These are phyloP conservation scores for Microthyrium microscopicum DNA, from an alignment of 2,329 filamentous ascomycete species.

Conservation along the genomic window DNA sequence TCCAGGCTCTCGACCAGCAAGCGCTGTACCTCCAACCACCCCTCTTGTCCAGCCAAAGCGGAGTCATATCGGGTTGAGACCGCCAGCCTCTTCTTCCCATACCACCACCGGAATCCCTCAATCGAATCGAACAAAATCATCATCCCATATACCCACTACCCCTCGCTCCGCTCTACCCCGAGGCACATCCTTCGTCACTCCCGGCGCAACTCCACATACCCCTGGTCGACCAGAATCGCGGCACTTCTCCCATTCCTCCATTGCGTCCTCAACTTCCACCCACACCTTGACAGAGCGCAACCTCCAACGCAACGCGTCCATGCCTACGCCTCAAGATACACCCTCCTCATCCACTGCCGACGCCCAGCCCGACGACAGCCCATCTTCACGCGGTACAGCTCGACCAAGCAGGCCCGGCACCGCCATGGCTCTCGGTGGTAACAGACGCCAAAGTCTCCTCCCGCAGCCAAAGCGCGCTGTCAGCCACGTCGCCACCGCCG, in stretches of 20 bases:
- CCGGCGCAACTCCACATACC: neutral
- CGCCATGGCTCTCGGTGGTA: neutral
- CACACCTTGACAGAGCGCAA: slow-evolving; percentile 3
- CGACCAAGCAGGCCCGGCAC: slow-evolving; percentile 1
- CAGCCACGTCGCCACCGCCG: slow-evolving; percentile 1
- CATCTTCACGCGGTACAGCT: neutral
- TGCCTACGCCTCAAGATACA: neutral
- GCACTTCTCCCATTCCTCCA: slow-evolving; percentile 2
- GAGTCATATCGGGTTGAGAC: neutral
- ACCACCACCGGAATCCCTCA: neutral
- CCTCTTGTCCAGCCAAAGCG: too few species aligned
- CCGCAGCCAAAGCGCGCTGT: slow-evolving; percentile 5
- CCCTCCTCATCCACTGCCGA: neutral
- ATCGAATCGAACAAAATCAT: neutral
- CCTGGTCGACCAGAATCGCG: neutral
- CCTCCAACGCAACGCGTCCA: neutral
- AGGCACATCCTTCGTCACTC: slow-evolving; percentile 2
- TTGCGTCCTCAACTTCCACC: slow-evolving; percentile 1
- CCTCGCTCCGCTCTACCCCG: slow-evolving; percentile 1
- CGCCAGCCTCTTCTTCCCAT: neutral
- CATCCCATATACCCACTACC: neutral
- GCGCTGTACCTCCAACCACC: slow-evolving; percentile 2
- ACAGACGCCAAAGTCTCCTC: slow-evolving; percentile 4
- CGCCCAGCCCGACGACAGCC: neutral
- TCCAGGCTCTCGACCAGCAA: neutral